Evolutionary conservation across 2,329 filamentous ascomycete genomes (phyloP).

Genomic region (Microdochium trichocladiopsis): DNA sequence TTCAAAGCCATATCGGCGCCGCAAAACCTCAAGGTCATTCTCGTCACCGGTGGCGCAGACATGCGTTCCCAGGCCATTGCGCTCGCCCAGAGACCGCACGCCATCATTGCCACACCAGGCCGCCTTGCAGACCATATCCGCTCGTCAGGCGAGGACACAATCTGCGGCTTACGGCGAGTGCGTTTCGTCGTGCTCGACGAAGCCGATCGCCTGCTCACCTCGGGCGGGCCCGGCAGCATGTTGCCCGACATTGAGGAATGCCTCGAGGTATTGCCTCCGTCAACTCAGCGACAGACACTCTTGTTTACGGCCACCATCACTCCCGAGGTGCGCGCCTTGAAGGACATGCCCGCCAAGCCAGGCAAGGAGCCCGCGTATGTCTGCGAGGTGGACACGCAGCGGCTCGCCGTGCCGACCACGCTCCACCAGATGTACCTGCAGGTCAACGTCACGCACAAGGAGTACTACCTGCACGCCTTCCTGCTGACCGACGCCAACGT

Average conservation of each 20-base stretch:
- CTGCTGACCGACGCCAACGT: constrained; percentile 72
- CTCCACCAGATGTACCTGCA: constrained; percentile 81
- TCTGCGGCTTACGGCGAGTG: constrained; percentile 71
- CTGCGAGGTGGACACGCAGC: constrained; percentile 75
- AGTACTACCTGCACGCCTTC: constrained; percentile 89
- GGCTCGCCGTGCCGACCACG: constrained; percentile 70
- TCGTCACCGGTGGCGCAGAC: constrained; percentile 90
- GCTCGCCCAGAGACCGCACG: constrained; percentile 73
- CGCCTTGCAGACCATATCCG: constrained; percentile 89
- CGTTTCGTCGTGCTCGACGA: constrained; percentile 91
- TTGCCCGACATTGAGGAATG: constrained; percentile 90
- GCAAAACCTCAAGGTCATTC: constrained; percentile 76
- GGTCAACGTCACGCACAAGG: constrained; percentile 84
- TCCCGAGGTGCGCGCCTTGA: constrained; percentile 80
- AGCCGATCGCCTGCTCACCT: constrained; percentile 79
- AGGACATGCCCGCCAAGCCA: constrained; percentile 63
- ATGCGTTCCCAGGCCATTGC: constrained; percentile 88
- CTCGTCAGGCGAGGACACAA: constrained; percentile 85
- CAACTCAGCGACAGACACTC: constrained; percentile 77
- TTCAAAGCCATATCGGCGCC: constrained; percentile 87
- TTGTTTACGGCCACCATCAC: constrained; percentile 96
- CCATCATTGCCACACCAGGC: constrained; percentile 92
- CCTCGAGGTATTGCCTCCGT: constrained; percentile 71
- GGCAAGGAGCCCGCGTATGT: constrained; percentile 76
- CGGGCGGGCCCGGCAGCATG: constrained; percentile 74